phyloP scores from a whole-genome alignment of 2,329 filamentous ascomycete species.

The Coccinonectria pachysandricola region DNA sequence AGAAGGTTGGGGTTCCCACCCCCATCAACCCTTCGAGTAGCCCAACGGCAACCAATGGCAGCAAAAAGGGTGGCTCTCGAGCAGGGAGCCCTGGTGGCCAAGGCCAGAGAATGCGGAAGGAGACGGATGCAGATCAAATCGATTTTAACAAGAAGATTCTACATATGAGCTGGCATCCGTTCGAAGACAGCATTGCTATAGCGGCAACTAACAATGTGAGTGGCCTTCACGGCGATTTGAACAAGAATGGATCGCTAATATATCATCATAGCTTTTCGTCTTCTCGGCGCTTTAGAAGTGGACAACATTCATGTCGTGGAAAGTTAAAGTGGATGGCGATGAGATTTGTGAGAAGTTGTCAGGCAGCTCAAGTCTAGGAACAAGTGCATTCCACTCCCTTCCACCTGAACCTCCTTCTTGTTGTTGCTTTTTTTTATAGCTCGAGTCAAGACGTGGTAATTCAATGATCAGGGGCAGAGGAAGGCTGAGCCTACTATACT shows the following conservation, averaged over 20 bases:
- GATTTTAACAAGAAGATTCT: constrained; percentile 99
- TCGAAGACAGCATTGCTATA: constrained; percentile 98
- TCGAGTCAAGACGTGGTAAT: constrained; percentile 11
- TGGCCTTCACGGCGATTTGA: constrained; percentile 9
- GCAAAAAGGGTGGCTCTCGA: constrained; percentile 81
- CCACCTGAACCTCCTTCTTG: too few relatives aligned
- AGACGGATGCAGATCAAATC: constrained; percentile 98
- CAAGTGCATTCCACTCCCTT: too few relatives aligned
- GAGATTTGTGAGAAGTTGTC: too few relatives aligned
- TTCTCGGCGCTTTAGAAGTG: constrained; percentile 59
- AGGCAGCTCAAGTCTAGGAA: too few relatives aligned
- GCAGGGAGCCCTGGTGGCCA: constrained; percentile 76
- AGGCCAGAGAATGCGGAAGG: constrained; percentile 93
- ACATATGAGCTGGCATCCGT: constrained; percentile 99
- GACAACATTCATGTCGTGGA: constrained; percentile 16
- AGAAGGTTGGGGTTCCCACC: constrained; percentile 96
- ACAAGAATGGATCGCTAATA: constrained; percentile 13
- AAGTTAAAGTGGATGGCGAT: constrained; percentile 10
- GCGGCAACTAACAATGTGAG: constrained; percentile 98
- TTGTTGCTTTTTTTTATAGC: too few relatives aligned
- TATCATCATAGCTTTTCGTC: constrained; percentile 53
- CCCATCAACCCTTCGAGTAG: constrained; percentile 81
- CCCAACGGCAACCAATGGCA: constrained; percentile 57
- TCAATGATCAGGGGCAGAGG: constrained; percentile 10
- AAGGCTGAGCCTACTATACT: constrained; percentile 15